phyloP scores from a whole-genome alignment of 257 asterid species.

The Prunella vulgaris region DNA sequence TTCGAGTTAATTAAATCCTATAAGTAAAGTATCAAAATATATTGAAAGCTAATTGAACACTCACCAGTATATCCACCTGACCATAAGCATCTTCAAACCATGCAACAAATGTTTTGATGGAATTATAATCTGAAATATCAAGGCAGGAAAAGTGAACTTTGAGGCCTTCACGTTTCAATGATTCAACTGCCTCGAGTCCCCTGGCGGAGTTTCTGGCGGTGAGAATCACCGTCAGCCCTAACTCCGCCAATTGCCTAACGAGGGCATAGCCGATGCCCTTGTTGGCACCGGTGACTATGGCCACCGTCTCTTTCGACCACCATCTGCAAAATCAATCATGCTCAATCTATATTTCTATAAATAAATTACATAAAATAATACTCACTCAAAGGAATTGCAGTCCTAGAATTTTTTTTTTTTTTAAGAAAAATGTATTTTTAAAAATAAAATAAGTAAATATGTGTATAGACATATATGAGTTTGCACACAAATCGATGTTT shows the following conservation, averaged over 20 bases:
- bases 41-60: slow-evolving; percentile 17
- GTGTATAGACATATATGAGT: no score
- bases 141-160: slow-evolving; percentile 49
- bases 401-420: no score
- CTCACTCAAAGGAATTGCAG: no score
- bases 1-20: neutral
- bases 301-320: slow-evolving; percentile 80
- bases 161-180: slow-evolving; percentile 33
- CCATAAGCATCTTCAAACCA: slow-evolving; percentile 49
- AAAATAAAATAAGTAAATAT: no score
- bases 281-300: slow-evolving; percentile 75
- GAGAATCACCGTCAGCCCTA: slow-evolving; percentile 64
- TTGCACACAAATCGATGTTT: no score
- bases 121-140: slow-evolving; percentile 52
- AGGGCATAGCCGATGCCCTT: slow-evolving; percentile 71
- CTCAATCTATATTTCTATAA: no score
- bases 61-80: slow-evolving; percentile 60
- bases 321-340: slow-evolving; percentile 37
- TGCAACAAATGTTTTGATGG: slow-evolving; percentile 45
- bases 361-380: no score
- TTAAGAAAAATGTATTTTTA: no score
- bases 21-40: neutral
- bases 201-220: slow-evolving; percentile 59
- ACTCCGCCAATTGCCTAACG: slow-evolving; percentile 51
- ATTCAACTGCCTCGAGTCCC: slow-evolving; percentile 52